These are phyloP conservation scores for Grosmannia serpens DNA, from an alignment of 2,329 filamentous ascomycete genomes.

Conservation along the genomic window DNA sequence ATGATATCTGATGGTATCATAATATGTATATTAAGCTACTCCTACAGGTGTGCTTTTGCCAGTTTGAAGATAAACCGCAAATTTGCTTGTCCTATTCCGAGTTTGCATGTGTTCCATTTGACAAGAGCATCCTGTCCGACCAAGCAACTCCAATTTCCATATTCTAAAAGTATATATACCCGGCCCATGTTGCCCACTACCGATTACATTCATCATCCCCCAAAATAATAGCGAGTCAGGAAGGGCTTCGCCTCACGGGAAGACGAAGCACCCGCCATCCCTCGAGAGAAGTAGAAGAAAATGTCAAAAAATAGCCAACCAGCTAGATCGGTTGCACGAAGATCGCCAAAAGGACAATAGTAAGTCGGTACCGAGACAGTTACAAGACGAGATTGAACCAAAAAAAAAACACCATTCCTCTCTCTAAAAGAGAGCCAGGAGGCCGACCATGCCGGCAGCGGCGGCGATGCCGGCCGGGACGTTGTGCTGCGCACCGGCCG, in stretches of 20 bases:
- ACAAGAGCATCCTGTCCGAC: neutral
- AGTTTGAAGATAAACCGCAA: too few species aligned
- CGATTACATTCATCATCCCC: neutral
- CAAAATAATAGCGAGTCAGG: neutral
- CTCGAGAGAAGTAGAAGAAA: neutral
- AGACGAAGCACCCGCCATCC: neutral
- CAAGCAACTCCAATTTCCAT: neutral
- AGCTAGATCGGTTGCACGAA: neutral
- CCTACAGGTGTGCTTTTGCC: too few species aligned
- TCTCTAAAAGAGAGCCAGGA: constrained; percentile 21
- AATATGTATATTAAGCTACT: too few species aligned
- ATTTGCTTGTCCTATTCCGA: too few species aligned
- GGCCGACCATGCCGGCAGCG: constrained; percentile 26
- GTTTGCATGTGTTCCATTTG: neutral
- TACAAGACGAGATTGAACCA: neutral
- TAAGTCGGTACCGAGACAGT: neutral
- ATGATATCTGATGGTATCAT: too few species aligned
- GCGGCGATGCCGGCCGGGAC: constrained; percentile 22
- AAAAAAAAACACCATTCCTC: neutral
- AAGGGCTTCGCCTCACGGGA: neutral
- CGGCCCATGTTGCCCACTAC: neutral
- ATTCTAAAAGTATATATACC: neutral
- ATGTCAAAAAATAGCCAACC: neutral
- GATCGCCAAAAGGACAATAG: neutral
- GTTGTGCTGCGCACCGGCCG: constrained; percentile 20